Conservation (phyloP, 2,329 filamentous ascomycete genomes). For the Aspergillus arachidicola region DNA sequence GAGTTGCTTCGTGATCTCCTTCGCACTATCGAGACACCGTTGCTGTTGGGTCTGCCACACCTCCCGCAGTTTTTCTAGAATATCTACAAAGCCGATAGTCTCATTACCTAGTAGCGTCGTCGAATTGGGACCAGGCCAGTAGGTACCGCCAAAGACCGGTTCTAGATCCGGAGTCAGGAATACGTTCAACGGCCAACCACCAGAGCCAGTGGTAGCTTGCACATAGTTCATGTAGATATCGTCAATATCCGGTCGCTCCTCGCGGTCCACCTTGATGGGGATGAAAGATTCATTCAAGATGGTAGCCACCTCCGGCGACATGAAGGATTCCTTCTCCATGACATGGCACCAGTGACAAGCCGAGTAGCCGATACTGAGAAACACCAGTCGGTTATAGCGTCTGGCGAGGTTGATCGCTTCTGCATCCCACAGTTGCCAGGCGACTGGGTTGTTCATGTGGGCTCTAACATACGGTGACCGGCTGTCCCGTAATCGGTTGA, state of each 20-base stretch:
- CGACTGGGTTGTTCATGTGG: conserved; percentile 79
- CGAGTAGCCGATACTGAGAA: conserved; percentile 91
- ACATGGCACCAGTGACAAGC: conserved; percentile 95
- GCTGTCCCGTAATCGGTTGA: conserved; percentile 53
- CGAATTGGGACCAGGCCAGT: conserved; percentile 82
- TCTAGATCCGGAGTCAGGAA: conserved; percentile 92
- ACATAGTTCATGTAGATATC: conserved; percentile 98
- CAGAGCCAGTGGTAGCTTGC: conserved; percentile 84
- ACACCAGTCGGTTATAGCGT: conserved; percentile 82
- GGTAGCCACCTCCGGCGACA: conserved; percentile 75
- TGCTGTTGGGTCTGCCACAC: conserved; percentile 82
- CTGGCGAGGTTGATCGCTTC: conserved; percentile 76
- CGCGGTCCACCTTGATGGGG: conserved; percentile 88
- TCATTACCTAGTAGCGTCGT: conserved; percentile 52
- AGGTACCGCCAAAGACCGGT: conserved; percentile 93
- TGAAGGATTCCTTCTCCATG: conserved; percentile 91
- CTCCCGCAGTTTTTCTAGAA: conserved; percentile 73
- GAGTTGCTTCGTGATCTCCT: conserved; percentile 78
- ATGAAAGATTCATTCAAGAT: conserved; percentile 87
- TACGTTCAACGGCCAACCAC: conserved; percentile 95
- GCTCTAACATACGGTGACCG: conserved; percentile 59
- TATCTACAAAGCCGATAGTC: conserved; percentile 77
- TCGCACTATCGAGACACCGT: conserved; percentile 80
- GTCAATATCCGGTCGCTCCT: conserved; percentile 92
- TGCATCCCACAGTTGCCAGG: conserved; percentile 86